Base-by-base conservation (phyloP, 1,284 basidiomycete species). In the Papiliotrema terrestris region DNA sequence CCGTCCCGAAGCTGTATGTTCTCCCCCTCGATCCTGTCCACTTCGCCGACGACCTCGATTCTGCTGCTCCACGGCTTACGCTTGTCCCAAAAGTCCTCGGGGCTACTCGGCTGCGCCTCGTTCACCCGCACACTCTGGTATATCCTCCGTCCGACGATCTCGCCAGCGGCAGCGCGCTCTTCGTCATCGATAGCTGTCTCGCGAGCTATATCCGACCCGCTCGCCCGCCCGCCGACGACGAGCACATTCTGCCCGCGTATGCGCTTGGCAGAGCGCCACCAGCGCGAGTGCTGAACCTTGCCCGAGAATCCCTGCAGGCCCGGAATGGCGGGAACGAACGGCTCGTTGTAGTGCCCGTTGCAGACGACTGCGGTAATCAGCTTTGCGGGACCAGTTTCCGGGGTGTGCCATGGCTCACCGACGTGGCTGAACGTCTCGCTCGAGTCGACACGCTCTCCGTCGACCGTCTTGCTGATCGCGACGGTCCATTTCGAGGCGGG, bases 191-290 rank as follows among this genome's bases (percentile, higher is more conserved):
- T 32, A 5, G 74, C 74, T 1, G 80, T 65, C 55, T 80, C 79
- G 14, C 80, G 68, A 1, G 75, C 72, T 26, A 80, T 74, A 57
- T 81, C 80, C 22, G 76, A 75, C 0, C 79, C 80, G 0, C 74
- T 77, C 2, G 73, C 73, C 5, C 69, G 68, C 43, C 77, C 79
- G 5, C 80, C 80, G 6, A 81, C 72, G 0, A 81, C 76, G 26
- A 81, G 66, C 2, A 80, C 73, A 3, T 62, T 74, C 65, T 76
- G 58, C n/a, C 55, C 61, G 45, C 76, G 17, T 47, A 57, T 58
- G 9, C 44, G 48, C 0, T 65, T 48, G 0, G 78, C 71, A 3
- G 63, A 65, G 8, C 79, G 63, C 56, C 75, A 81, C 78, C 78
- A 80, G 1, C 77, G 68, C 77, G 74, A 4, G 47, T 51, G 44